Percentiles rank a stretch among this genome's conserved stretches.
Conservation (phyloP, 164 flowering plant species). For the Kalanchoe fedtschenkoi region DNA sequence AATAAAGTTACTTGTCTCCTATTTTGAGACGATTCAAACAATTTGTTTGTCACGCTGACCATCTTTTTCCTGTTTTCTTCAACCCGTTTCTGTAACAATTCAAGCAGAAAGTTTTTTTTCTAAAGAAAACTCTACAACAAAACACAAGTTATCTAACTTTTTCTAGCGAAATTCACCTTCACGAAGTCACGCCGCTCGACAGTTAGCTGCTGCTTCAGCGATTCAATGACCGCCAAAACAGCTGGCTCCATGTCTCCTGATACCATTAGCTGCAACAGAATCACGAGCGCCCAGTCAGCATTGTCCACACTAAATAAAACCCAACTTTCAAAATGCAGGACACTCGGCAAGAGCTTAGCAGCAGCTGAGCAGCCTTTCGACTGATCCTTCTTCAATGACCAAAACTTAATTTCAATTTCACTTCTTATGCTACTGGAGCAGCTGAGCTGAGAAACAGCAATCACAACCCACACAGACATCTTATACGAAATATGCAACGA, state of each 20-base stretch:
- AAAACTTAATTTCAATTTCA: no score
- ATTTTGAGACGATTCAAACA: slow-evolving; percentile 31
- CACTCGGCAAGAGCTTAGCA: no score
- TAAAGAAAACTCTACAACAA: no score
- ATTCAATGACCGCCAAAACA: background rate
- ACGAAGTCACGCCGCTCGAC: slow-evolving; percentile 20
- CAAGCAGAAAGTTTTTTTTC: background rate
- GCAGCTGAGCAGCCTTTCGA: no score
- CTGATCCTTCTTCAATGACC: no score
- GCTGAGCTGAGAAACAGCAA: no score
- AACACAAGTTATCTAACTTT: background rate
- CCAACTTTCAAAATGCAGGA: no score
- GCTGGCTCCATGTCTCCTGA: background rate
- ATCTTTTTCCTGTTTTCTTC: slow-evolving; percentile 66
- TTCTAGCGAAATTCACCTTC: slow-evolving; percentile 36
- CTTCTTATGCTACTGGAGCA: no score
- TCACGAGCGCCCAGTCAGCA: background rate
- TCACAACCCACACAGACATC: no score
- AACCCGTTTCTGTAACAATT: slow-evolving; percentile 45
- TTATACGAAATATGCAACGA: no score
- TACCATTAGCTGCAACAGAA: background rate
- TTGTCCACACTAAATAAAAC: background rate
- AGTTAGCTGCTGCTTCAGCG: background rate
- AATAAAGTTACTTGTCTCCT: slow-evolving; percentile 21
- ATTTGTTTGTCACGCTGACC: slow-evolving; percentile 31